These are phyloP conservation scores for Breviolum minutum DNA, from an alignment of 73 alveolate species.

Conservation along the genomic window DNA sequence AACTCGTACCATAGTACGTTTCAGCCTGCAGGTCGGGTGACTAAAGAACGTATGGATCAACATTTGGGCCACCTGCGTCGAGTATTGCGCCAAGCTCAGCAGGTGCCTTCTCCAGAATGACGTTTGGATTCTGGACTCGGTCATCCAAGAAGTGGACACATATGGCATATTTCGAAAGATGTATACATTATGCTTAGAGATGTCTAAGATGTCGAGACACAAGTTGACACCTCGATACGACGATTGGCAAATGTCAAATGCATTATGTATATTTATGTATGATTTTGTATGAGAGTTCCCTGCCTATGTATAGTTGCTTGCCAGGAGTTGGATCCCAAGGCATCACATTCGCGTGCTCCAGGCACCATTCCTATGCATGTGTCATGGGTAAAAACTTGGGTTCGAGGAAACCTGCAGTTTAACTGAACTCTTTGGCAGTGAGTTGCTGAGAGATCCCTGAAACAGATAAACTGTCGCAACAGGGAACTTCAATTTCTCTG, in stretches of 20 bases:
- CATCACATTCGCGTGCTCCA: not conserved
- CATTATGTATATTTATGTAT: not conserved
- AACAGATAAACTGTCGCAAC: not conserved
- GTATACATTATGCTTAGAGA: too few relatives aligned
- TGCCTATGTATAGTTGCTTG: not conserved
- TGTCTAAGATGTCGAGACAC: not conserved
- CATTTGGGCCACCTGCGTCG: constrained; percentile 46
- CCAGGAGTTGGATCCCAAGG: constrained; percentile 56
- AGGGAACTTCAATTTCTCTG: too few relatives aligned
- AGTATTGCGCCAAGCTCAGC: constrained; percentile 16
- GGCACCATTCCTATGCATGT: too few relatives aligned
- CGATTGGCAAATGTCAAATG: too few relatives aligned
- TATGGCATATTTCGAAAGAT: not conserved
- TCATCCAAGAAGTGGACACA: not conserved
- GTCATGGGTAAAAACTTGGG: not conserved
- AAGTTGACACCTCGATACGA: not conserved
- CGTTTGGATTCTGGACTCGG: not conserved
- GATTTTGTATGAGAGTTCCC: not conserved
- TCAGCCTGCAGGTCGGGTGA: constrained; percentile 55
- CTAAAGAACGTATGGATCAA: constrained; percentile 64
- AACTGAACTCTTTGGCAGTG: not conserved
- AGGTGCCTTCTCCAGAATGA: constrained; percentile 4
- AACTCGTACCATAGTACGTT: too few relatives aligned
- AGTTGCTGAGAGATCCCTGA: not conserved
- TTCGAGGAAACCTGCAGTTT: not conserved